Evolutionary conservation across 306 rosid genomes (phyloP).

Genomic region (Quercus ilex): DNA sequence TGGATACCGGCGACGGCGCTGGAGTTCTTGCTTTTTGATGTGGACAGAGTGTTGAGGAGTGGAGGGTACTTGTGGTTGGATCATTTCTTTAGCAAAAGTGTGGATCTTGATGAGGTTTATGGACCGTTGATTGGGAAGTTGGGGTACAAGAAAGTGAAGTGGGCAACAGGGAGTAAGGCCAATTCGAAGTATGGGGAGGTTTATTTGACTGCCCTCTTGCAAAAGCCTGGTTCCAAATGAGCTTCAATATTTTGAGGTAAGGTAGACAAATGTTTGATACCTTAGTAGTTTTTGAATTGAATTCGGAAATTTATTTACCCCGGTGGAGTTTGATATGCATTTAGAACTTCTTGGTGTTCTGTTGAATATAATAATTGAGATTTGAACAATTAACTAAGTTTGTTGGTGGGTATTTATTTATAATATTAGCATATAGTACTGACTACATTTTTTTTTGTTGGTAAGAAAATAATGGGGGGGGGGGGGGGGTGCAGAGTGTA

Average conservation of each 20-base stretch:
- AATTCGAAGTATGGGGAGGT: slow-evolving; percentile 77
- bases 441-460: background rate
- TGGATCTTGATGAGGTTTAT: slow-evolving; percentile 73
- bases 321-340: background rate
- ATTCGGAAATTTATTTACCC: background rate
- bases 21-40: slow-evolving; percentile 80
- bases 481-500: background rate
- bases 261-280: background rate
- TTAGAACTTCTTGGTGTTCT: background rate
- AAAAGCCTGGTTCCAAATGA: slow-evolving; percentile 81
- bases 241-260: slow-evolving; percentile 18
- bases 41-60: slow-evolving; percentile 77
- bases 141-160: slow-evolving; percentile 87
- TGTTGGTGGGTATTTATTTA: background rate
- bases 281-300: background rate
- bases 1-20: slow-evolving; percentile 78
- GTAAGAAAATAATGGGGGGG: background rate
- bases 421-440: background rate
- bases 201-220: slow-evolving; percentile 82
- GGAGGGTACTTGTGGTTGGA: slow-evolving; percentile 97
- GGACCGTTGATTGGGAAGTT: slow-evolving; percentile 75
- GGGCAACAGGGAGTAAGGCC: slow-evolving; percentile 74
- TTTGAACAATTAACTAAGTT: background rate
- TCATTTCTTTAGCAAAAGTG: slow-evolving; percentile 73
- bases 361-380: background rate